These are phyloP conservation scores for Phaffia rhodozyma DNA, from an alignment of 1,284 basidiomycete species.

Conservation along the genomic window DNA sequence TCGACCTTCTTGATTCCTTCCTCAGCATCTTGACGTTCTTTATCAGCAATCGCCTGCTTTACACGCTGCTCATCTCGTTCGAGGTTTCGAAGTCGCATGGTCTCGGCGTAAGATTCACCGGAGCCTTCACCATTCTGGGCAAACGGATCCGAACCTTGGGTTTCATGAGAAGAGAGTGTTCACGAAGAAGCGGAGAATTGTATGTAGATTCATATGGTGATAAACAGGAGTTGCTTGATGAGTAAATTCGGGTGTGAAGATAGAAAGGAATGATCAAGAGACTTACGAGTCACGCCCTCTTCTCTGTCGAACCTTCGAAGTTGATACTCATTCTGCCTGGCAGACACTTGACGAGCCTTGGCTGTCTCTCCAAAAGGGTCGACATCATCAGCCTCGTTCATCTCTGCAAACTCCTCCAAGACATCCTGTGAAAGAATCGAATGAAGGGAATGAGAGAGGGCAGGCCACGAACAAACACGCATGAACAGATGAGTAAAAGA, in stretches of 20 bases:
- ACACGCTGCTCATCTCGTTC: conserved; percentile 90
- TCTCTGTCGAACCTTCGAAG: conserved; percentile 76
- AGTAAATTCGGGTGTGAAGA: background rate
- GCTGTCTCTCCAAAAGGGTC: conserved; percentile 92
- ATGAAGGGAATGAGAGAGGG: background rate
- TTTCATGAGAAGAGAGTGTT: too few species aligned
- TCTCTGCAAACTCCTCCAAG: conserved; percentile 81
- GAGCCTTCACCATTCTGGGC: conserved; percentile 46
- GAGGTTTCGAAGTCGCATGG: conserved; percentile 81
- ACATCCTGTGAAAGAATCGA: conserved; percentile 54
- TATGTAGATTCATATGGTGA: background rate
- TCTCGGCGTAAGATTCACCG: conserved; percentile 76
- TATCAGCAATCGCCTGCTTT: conserved; percentile 71
- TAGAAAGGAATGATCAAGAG: background rate
- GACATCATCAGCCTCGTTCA: conserved; percentile 86
- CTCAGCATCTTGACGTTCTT: conserved; percentile 61
- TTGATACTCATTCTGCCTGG: conserved; percentile 92
- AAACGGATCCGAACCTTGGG: conserved; percentile 8
- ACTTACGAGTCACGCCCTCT: conserved; percentile 13
- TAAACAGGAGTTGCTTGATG: background rate
- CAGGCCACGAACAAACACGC: background rate
- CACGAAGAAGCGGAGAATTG: background rate
- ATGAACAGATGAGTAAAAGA: background rate
- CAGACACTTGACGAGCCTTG: conserved; percentile 81
- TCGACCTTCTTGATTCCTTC: conserved; percentile 64